A percentile compares a stretch with the other conserved stretches of the same genome.
These are phyloP conservation scores for Medicago ruthenica DNA, from an alignment of 306 rosid genomes.

Conservation along the genomic window DNA sequence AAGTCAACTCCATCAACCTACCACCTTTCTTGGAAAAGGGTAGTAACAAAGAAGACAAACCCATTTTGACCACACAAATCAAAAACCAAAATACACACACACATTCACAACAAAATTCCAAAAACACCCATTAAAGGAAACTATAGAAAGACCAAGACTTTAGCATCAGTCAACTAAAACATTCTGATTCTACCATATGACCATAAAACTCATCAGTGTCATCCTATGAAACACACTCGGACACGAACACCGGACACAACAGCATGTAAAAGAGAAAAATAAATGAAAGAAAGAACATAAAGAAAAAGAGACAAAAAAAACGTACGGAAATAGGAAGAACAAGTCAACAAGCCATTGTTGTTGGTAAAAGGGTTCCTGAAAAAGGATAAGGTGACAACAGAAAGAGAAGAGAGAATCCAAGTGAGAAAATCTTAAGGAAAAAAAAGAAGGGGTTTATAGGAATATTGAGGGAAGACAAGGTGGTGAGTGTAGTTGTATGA, in stretches of 20 bases:
- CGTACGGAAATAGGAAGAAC: slow-evolving; percentile 36
- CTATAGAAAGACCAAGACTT: slow-evolving; percentile 35
- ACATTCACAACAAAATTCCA: slow-evolving; percentile 42
- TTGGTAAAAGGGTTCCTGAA: slow-evolving; percentile 50
- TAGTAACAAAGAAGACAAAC: slow-evolving; percentile 24
- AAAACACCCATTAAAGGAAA: slow-evolving; percentile 47
- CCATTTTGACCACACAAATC: slow-evolving; percentile 52
- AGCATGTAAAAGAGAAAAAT: slow-evolving; percentile 19
- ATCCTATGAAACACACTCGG: no score
- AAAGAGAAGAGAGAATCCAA: slow-evolving; percentile 41
- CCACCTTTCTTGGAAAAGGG: slow-evolving; percentile 70
- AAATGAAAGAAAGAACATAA: slow-evolving; percentile 29
- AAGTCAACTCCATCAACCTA: slow-evolving; percentile 90
- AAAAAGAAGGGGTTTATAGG: slow-evolving; percentile 32
- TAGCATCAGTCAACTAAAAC: slow-evolving; percentile 62
- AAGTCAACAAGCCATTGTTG: slow-evolving; percentile 35
- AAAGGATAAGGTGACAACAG: slow-evolving; percentile 45
- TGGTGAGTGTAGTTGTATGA: slow-evolving; percentile 54
- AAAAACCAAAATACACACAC: slow-evolving; percentile 36
- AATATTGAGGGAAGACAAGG: slow-evolving; percentile 62
- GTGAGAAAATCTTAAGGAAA: slow-evolving; percentile 41
- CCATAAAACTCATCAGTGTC: slow-evolving; percentile 44
- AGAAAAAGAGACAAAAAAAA: slow-evolving; percentile 19
- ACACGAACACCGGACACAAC: not conserved
- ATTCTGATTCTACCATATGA: slow-evolving; percentile 44